Conservation (phyloP, 495 filamentous ascomycete genomes). For the Evansstolkia leycettana region DNA sequence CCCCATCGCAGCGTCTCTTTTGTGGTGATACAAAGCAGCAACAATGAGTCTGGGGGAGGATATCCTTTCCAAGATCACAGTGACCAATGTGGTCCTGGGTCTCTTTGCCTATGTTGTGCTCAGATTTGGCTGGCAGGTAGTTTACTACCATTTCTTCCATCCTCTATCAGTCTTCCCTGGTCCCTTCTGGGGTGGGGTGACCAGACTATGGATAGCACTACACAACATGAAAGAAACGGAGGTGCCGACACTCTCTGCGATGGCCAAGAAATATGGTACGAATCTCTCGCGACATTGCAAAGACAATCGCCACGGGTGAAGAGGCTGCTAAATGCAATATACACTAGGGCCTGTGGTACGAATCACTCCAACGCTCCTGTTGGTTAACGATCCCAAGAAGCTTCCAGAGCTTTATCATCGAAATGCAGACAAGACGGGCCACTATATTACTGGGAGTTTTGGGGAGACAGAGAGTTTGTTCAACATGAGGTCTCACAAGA, state of each 20-base stretch:
- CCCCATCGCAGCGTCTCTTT: no score
- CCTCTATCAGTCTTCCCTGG: constrained; percentile 38
- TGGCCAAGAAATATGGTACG: constrained; percentile 39
- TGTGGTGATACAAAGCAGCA: no score
- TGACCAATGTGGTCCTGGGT: constrained; percentile 14
- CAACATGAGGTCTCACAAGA: constrained; percentile 36
- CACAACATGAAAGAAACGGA: constrained; percentile 34
- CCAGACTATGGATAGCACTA: constrained; percentile 37
- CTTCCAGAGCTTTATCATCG: constrained; percentile 43
- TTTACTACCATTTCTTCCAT: constrained; percentile 42
- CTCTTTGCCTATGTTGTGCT: constrained; percentile 16
- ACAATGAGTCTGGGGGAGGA: constrained; percentile 19
- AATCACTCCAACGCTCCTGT: constrained; percentile 31
- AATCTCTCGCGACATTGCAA: not conserved
- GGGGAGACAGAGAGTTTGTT: constrained; percentile 36
- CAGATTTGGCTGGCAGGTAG: constrained; percentile 18
- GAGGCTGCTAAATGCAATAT: no score
- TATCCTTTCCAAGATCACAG: constrained; percentile 19
- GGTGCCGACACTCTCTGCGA: constrained; percentile 20
- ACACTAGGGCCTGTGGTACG: constrained; percentile 33
- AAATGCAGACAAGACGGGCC: constrained; percentile 41
- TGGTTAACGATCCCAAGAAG: constrained; percentile 30
- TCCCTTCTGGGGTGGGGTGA: constrained; percentile 40
- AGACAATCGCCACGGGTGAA: no score
- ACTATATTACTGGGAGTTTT: constrained; percentile 39